Conservation (phyloP, 805 yeast genomes). For the Cyberlindnera misumaiensis region DNA sequence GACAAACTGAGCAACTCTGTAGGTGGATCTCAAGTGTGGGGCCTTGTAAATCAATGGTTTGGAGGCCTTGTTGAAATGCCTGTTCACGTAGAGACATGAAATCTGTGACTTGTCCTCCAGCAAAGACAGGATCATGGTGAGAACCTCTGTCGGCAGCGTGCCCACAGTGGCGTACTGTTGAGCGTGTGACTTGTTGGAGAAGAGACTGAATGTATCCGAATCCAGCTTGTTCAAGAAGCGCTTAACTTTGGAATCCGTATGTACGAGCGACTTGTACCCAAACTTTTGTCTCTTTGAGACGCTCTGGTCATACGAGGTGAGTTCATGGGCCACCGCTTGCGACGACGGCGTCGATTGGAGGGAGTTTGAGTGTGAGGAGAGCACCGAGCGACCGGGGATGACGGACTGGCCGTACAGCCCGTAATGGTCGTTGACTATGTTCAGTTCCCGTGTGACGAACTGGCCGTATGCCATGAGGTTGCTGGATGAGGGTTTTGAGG, state of each 20-base stretch:
- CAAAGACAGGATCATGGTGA: conserved; percentile 22
- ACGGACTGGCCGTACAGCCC: conserved; percentile 33
- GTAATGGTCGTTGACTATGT: conserved; percentile 30
- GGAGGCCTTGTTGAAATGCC: conserved; percentile 42
- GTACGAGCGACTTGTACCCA: conserved; percentile 16
- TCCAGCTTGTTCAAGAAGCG: conserved; percentile 25
- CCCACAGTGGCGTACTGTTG: conserved; percentile 16
- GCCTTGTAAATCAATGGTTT: conserved; percentile 47
- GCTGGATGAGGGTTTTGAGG: no score
- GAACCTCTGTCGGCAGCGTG: conserved; percentile 28
- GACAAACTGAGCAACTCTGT: conserved; percentile 75
- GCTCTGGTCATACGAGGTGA: background rate
- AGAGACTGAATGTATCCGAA: conserved; percentile 26
- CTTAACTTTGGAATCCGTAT: conserved; percentile 16
- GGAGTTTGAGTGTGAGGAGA: background rate
- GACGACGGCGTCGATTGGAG: background rate
- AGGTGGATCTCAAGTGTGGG: conserved; percentile 60
- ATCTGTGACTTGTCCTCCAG: conserved; percentile 35
- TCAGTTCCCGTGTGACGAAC: conserved; percentile 13
- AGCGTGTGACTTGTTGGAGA: conserved; percentile 17
- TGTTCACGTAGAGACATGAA: conserved; percentile 43
- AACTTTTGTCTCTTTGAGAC: conserved; percentile 10
- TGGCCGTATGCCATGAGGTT: no score
- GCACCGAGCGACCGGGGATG: conserved; percentile 5
- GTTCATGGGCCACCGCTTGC: background rate